A percentile compares a stretch with the other conserved stretches of the same genome.
These are phyloP conservation scores for Russula vinacea DNA, from an alignment of 768 basidiomycete species.

Conservation along the genomic window DNA sequence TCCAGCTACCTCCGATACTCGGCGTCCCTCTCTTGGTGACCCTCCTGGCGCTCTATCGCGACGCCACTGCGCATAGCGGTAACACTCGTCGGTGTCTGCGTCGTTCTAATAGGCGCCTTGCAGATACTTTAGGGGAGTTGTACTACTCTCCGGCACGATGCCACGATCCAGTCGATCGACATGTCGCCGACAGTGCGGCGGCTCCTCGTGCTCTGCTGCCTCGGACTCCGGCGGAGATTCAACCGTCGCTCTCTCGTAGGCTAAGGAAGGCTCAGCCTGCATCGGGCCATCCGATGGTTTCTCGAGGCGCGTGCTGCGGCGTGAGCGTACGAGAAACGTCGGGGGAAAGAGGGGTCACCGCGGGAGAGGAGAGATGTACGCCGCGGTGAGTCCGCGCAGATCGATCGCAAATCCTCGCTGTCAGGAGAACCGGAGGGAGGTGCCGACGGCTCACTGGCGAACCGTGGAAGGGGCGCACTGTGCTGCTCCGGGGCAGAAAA, in stretches of 20 bases:
- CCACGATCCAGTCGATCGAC: conserved; percentile 23
- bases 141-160: conserved; percentile 14
- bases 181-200: background rate
- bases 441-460: too few species aligned
- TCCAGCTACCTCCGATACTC: background rate
- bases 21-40: too few species aligned
- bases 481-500: background rate
- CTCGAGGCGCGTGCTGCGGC: too few species aligned
- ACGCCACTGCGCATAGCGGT: conserved; percentile 13
- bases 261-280: background rate
- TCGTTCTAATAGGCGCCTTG: conserved; percentile 8
- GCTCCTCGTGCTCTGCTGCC: background rate
- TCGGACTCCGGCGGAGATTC: background rate
- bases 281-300: too few species aligned
- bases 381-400: too few species aligned
- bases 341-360: background rate
- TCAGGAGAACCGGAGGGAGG: too few species aligned
- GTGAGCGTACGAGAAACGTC: background rate
- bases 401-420: background rate
- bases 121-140: conserved; percentile 10
- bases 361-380: background rate
- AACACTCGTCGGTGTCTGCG: conserved; percentile 11
- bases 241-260: background rate
- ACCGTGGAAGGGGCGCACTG: background rate
- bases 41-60: conserved; percentile 9